Percentiles rank a stretch among this genome's conserved stretches.
Conservation (phyloP, 2,329 filamentous ascomycete genomes). For the Hymenoscyphus fructigenus region DNA sequence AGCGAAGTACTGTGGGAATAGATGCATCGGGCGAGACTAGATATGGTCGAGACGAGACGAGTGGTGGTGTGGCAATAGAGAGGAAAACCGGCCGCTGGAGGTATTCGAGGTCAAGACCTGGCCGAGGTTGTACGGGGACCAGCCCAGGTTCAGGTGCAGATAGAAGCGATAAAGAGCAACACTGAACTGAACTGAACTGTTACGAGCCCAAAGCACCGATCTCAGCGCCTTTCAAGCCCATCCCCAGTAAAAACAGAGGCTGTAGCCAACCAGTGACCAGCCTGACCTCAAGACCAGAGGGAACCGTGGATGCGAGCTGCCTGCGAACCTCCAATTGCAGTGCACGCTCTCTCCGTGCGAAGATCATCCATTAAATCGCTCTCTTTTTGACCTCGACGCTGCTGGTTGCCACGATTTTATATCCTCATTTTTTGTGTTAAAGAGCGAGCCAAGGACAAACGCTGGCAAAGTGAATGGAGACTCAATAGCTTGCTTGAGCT, state of each 20-base stretch:
- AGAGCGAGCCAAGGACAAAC: background rate
- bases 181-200: no score
- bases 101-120: background rate
- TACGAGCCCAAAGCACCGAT: background rate
- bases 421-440: background rate
- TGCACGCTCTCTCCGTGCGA: background rate
- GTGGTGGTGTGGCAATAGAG: background rate
- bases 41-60: background rate
- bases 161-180: background rate
- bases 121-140: background rate
- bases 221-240: background rate
- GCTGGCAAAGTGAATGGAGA: background rate
- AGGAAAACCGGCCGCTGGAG: background rate
- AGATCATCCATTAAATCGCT: background rate
- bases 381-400: background rate
- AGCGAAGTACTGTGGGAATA: background rate
- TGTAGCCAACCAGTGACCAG: background rate
- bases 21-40: background rate
- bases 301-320: background rate
- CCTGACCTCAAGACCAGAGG: background rate
- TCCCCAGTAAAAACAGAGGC: constrained; percentile 1
- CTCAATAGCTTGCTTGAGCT: background rate
- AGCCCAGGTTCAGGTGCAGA: background rate
- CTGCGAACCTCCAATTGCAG: background rate
- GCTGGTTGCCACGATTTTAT: constrained; percentile 4